phyloP scores from a whole-genome alignment of 2,329 filamentous ascomycete genomes.

The Elsinoe perseae region DNA sequence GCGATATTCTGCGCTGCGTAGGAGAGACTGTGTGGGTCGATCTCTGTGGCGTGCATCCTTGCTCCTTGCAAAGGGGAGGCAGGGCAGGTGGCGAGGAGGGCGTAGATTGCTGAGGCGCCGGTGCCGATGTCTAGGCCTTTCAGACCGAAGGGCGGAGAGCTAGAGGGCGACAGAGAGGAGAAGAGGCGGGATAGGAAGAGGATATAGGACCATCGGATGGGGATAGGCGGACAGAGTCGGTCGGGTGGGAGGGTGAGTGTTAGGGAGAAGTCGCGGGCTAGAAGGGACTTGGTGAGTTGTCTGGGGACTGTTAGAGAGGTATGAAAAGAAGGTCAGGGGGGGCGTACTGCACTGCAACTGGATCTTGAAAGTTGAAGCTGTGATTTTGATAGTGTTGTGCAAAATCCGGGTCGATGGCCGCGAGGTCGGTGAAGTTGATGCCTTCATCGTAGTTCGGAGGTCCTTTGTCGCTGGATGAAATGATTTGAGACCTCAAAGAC shows the following conservation, averaged over 20 bases:
- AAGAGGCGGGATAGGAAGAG: constrained; percentile 10
- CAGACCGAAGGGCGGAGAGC: background rate
- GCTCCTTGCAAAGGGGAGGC: constrained; percentile 55
- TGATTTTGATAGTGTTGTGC: constrained; percentile 46
- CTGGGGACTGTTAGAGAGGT: constrained; percentile 28
- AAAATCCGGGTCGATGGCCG: constrained; percentile 52
- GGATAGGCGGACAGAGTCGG: constrained; percentile 77
- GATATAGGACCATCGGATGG: constrained; percentile 26
- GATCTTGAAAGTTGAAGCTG: constrained; percentile 73
- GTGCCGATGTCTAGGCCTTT: constrained; percentile 53
- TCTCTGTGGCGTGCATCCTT: constrained; percentile 55
- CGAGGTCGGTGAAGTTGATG: constrained; percentile 56
- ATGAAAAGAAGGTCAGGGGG: constrained; percentile 35
- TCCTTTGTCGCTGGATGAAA: background rate
- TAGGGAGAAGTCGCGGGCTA: constrained; percentile 68
- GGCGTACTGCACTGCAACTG: constrained; percentile 61
- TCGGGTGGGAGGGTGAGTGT: constrained; percentile 63
- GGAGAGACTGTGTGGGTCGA: constrained; percentile 61
- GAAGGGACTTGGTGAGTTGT: constrained; percentile 66
- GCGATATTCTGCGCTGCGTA: constrained; percentile 61
- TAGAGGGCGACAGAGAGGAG: background rate
- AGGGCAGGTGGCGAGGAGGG: constrained; percentile 65
- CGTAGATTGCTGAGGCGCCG: constrained; percentile 86
- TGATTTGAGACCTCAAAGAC: too few relatives aligned
- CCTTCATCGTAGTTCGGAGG: constrained; percentile 43